Percentiles rank a stretch among this genome's conserved stretches.
Evolutionary conservation across 169 alveolate genomes (phyloP).

Genomic region (Plasmodium cynomolgi): DNA sequence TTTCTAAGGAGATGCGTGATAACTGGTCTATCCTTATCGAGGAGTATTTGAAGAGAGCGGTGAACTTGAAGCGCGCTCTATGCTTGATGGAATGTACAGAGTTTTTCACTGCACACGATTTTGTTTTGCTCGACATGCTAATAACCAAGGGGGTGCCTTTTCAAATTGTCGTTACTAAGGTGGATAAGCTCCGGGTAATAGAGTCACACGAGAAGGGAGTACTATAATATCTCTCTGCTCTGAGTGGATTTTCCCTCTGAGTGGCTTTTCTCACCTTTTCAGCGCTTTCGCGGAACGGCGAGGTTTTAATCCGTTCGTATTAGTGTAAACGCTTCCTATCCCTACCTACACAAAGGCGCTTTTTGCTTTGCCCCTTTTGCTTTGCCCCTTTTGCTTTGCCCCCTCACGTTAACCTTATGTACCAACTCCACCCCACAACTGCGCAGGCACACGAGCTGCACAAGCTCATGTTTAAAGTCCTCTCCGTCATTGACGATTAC

Average conservation of each 20-base stretch:
- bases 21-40: conserved; percentile 28
- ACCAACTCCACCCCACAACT: background rate
- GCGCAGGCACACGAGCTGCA: conserved; percentile 50
- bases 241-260: background rate
- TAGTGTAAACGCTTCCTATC: background rate
- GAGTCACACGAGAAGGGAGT: background rate
- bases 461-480: conserved; percentile 35
- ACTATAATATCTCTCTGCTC: no score
- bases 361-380: no score
- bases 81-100: conserved; percentile 84
- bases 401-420: background rate
- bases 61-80: conserved; percentile 80
- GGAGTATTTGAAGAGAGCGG: conserved; percentile 57
- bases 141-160: conserved; percentile 82
- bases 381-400: no score
- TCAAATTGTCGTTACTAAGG: conserved; percentile 87
- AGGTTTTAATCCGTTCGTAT: background rate
- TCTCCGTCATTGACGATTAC: conserved; percentile 42
- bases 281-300: background rate
- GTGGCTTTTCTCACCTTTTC: background rate
- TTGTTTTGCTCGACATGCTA: conserved; percentile 84
- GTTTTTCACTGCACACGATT: conserved; percentile 84
- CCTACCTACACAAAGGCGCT: background rate
- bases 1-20: conserved; percentile 77
- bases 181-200: conserved; percentile 80